phyloP scores from a whole-genome alignment of 1,284 basidiomycete species.

The Malassezia vespertilionis region DNA sequence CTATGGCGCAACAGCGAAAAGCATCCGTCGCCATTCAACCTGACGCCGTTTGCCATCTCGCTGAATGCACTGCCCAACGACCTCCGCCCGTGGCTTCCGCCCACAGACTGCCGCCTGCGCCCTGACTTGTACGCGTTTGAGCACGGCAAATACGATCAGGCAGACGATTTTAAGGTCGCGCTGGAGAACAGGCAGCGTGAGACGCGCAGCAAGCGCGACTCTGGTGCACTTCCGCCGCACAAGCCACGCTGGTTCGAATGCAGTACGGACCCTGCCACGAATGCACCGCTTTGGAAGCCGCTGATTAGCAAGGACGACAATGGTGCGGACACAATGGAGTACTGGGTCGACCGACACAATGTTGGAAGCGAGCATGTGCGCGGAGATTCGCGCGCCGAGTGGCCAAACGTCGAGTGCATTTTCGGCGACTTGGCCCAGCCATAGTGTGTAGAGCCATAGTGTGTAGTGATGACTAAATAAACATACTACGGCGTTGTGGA shows the following conservation, averaged over 20 bases:
- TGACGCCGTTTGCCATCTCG: conserved; percentile 90
- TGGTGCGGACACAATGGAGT: conserved; percentile 21
- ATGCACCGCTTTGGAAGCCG: conserved; percentile 37
- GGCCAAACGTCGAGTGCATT: conserved; percentile 13
- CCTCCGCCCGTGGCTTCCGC: conserved; percentile 64
- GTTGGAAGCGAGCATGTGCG: conserved; percentile 20
- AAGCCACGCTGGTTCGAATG: conserved; percentile 55
- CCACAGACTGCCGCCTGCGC: conserved; percentile 84
- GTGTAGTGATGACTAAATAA: background rate
- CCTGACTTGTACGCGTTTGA: conserved; percentile 95
- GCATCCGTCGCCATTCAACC: conserved; percentile 53
- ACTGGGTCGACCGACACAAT: conserved; percentile 29
- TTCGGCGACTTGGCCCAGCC: conserved; percentile 9
- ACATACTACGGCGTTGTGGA: background rate
- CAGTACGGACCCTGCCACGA: conserved; percentile 32
- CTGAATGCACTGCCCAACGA: conserved; percentile 67
- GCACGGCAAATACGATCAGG: conserved; percentile 73
- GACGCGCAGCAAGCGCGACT: conserved; percentile 66
- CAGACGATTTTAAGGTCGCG: conserved; percentile 71
- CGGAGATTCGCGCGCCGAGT: conserved; percentile 20
- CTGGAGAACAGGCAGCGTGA: conserved; percentile 81
- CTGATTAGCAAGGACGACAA: background rate
- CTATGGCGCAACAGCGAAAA: conserved; percentile 86
- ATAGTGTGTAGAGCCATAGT: background rate
- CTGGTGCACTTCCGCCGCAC: conserved; percentile 63